A percentile compares a stretch with the other conserved stretches of the same genome.
Conservation (phyloP, 2,329 filamentous ascomycete species). For the Fusarium chuoi region DNA sequence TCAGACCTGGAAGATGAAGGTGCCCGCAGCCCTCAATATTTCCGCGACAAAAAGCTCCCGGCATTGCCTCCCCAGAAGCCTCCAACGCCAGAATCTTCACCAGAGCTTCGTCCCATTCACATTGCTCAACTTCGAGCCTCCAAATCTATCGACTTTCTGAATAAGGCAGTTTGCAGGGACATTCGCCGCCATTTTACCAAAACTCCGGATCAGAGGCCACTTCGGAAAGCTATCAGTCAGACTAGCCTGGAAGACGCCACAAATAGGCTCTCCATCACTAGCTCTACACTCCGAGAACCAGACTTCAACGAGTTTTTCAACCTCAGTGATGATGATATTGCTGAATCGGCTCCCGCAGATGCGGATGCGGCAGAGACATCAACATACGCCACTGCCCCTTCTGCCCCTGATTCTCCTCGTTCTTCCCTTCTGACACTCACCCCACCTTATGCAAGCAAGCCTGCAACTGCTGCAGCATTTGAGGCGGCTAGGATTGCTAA, state of each 20-base stretch:
- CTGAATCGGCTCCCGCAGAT: slow-evolving; percentile 53
- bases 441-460: slow-evolving; percentile 56
- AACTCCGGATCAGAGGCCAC: slow-evolving; percentile 37
- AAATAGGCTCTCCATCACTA: slow-evolving; percentile 42
- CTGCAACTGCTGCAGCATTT: slow-evolving; percentile 61
- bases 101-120: slow-evolving; percentile 47
- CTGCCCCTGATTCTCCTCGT: slow-evolving; percentile 38
- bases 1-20: slow-evolving; percentile 49
- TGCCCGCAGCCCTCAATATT: slow-evolving; percentile 20
- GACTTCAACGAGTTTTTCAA: slow-evolving; percentile 64
- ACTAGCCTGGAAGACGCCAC: slow-evolving; percentile 47
- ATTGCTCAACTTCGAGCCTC: slow-evolving; percentile 44
- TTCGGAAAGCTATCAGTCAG: slow-evolving; percentile 45
- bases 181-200: slow-evolving; percentile 44
- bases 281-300: slow-evolving; percentile 59
- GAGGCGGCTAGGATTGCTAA: slow-evolving; percentile 66
- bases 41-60: slow-evolving; percentile 45
- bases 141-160: slow-evolving; percentile 44
- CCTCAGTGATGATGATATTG: slow-evolving; percentile 68
- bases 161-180: slow-evolving; percentile 41
- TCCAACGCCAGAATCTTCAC: slow-evolving; percentile 50
- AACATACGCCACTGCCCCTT: slow-evolving; percentile 32
- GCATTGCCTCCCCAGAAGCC: slow-evolving; percentile 39
- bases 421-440: slow-evolving; percentile 55
- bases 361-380: slow-evolving; percentile 17